Evolutionary conservation across 2,329 filamentous ascomycete species (phyloP), one percentile per base, ranked within the genome.

Genomic region (Talaromyces sp.): DNA sequence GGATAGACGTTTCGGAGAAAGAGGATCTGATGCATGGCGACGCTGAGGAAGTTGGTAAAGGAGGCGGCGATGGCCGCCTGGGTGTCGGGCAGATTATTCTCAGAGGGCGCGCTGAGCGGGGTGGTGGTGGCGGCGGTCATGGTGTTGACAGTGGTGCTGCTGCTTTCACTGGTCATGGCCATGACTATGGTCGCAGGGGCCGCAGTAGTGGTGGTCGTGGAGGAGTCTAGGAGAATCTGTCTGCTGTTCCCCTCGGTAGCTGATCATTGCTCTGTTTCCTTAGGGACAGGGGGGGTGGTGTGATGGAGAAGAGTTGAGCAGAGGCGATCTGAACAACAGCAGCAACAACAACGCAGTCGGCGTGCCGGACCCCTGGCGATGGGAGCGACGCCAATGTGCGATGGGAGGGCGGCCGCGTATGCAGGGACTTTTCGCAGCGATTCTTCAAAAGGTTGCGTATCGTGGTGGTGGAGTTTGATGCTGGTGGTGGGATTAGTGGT

Each of bases 1-100:
- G 93, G 91, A 75, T 97, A 97, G 69, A 96, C 85, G 62, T 77
- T 76, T 67, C 93, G 89, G 69, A 95, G 86, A 79, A 87, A 93
- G 66, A 96, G 85, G 68, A 97, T 87, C 62, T 91, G 90, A 80
- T 97, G 93, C 64, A 93, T 85, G 68, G 89, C 85, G 64, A 93
- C 86, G 63, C 87, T 90, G 59, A 96, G 84, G 77, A 96, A 96
- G 70, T 87, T 85, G 63, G 84, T 85, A 76, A 96, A 93, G 56
- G 87, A 84, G 60, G 81, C 77, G 65, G 93, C 82, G 65, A 93
- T 84, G 57, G 79, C 73, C 72, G 82, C 69, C 78, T 85, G 78
- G 52, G 78, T 82, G 62, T 80, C 78, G 58, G 81, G 75, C 54
- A 78, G 68, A 63, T 29, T 43, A 26, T 73, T 74, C 65, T 69